Conservation (phyloP, 2,329 filamentous ascomycete species). For the Cladophialophora exuberans region DNA sequence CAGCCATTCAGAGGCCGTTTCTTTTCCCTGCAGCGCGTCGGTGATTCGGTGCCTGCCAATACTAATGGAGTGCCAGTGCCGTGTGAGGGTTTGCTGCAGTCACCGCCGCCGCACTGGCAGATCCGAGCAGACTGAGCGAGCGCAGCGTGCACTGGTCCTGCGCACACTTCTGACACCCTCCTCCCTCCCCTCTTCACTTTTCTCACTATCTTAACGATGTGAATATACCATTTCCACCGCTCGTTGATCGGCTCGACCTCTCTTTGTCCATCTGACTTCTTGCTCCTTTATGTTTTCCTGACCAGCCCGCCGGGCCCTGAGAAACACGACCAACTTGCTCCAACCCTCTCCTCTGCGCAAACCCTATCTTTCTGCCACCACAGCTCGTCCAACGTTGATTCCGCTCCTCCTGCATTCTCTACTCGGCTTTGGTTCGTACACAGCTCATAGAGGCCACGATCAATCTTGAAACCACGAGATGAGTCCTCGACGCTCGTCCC, state of each 20-base stretch:
- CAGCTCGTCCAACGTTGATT: not conserved
- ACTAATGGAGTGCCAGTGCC: not conserved
- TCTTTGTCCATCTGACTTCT: not conserved
- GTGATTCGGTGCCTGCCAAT: not conserved
- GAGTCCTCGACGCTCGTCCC: constrained; percentile 85
- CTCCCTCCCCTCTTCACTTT: constrained; percentile 3
- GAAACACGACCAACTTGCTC: constrained; percentile 17
- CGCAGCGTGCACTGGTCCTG: not conserved
- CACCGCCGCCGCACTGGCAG: constrained; percentile 8
- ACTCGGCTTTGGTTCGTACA: not conserved
- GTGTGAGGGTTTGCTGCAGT: constrained; percentile 4
- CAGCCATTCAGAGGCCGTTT: constrained; percentile 8
- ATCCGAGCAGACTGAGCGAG: not conserved
- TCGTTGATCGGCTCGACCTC: constrained; percentile 6
- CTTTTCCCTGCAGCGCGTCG: not conserved
- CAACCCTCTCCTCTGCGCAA: constrained; percentile 12
- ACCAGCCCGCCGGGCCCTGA: not conserved
- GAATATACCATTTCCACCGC: constrained; percentile 18
- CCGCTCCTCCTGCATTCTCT: not conserved
- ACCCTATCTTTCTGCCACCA: constrained; percentile 10
- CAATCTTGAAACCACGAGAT: constrained; percentile 40
- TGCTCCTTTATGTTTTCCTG: constrained; percentile 1
- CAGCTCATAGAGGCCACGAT: not conserved
- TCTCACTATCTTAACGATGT: constrained; percentile 14
- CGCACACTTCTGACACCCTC: constrained; percentile 3